Evolutionary conservation across 1,139 yeast genomes (phyloP).

Genomic region (Citeromyces hawaiiensis): DNA sequence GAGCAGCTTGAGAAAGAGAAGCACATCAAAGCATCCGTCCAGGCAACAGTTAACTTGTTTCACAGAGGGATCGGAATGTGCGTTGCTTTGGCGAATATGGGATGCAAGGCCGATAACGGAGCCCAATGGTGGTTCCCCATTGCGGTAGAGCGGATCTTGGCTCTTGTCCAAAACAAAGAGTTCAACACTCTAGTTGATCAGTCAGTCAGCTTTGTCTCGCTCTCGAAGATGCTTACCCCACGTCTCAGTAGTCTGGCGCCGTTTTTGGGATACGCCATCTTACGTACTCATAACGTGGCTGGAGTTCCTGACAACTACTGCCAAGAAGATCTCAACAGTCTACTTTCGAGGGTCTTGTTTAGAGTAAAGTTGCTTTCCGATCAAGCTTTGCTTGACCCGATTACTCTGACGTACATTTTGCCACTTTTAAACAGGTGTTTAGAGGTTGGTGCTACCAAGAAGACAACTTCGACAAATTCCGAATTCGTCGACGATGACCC

Average conservation of each 20-base stretch:
- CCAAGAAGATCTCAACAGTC: constrained; percentile 38
- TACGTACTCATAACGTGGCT: constrained; percentile 34
- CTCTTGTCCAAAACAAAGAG: constrained; percentile 20
- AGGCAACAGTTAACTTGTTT: constrained; percentile 22
- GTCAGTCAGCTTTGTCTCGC: constrained; percentile 23
- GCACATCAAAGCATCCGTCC: constrained; percentile 33
- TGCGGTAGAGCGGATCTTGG: constrained; percentile 34
- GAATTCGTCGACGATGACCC: constrained; percentile 72
- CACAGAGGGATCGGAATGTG: constrained; percentile 40
- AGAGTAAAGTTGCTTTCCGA: constrained; percentile 65
- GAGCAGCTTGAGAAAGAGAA: constrained; percentile 53
- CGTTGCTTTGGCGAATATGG: constrained; percentile 35
- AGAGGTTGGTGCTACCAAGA: constrained; percentile 42
- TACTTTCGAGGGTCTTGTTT: constrained; percentile 57
- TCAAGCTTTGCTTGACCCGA: constrained; percentile 55
- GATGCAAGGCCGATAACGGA: constrained; percentile 54
- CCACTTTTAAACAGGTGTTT: constrained; percentile 60
- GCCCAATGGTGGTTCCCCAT: constrained; percentile 57
- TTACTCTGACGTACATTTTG: constrained; percentile 57
- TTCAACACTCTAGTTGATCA: constrained; percentile 4
- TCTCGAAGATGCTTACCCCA: constrained; percentile 21
- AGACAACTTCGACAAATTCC: constrained; percentile 28
- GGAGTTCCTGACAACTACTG: constrained; percentile 26
- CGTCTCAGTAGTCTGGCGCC: not conserved
- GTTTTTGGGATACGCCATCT: constrained; percentile 24